phyloP scores from a whole-genome alignment of 345 rosid species.

The Linum usitatissimum region DNA sequence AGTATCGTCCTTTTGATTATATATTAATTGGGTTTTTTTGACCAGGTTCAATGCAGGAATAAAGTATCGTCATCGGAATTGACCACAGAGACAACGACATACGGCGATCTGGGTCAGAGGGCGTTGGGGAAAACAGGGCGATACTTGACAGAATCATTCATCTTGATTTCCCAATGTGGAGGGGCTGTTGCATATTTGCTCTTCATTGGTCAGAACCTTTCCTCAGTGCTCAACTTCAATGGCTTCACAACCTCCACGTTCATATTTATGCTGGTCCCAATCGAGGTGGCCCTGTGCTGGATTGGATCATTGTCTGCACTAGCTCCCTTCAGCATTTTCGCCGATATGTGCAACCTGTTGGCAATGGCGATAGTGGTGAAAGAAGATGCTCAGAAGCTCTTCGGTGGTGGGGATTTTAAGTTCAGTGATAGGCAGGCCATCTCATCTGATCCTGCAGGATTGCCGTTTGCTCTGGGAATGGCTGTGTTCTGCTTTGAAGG shows the following conservation, averaged over 20 bases:
- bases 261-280: slow-evolving; percentile 62
- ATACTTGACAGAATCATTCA: slow-evolving; percentile 60
- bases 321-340: slow-evolving; percentile 80
- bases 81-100: slow-evolving; percentile 45
- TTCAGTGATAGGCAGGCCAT: slow-evolving; percentile 60
- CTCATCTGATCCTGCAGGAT: slow-evolving; percentile 44
- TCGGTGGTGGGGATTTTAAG: slow-evolving; percentile 57
- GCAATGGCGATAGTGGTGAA: slow-evolving; percentile 71
- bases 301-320: slow-evolving; percentile 59
- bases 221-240: slow-evolving; percentile 39
- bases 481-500: slow-evolving; percentile 94
- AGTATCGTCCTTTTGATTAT: not conserved
- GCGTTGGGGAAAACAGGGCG: slow-evolving; percentile 71
- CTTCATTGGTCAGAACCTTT: slow-evolving; percentile 76
- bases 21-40: not conserved
- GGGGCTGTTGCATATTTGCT: slow-evolving; percentile 77
- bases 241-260: slow-evolving; percentile 30
- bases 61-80: slow-evolving; percentile 46
- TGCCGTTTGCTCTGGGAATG: slow-evolving; percentile 87
- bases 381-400: slow-evolving; percentile 46
- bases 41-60: slow-evolving; percentile 63
- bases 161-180: slow-evolving; percentile 72
- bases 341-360: slow-evolving; percentile 57
- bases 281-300: slow-evolving; percentile 70
- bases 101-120: slow-evolving; percentile 72